phyloP scores from a whole-genome alignment of 257 asterid species.

The Fraxinus cuspidata region DNA sequence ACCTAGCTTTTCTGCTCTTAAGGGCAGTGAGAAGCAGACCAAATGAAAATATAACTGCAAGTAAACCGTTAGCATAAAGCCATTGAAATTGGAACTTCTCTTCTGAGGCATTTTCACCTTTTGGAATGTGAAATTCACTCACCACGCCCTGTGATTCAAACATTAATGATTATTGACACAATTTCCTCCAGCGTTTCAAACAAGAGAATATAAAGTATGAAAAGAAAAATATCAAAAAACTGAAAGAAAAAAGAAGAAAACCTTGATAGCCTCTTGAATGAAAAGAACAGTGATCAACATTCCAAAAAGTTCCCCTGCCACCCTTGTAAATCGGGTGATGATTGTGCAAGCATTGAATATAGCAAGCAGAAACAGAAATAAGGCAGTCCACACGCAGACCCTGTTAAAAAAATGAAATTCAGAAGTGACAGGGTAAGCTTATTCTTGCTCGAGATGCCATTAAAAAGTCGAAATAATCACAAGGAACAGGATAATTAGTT shows the following conservation, averaged over 20 bases:
- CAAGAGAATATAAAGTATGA: not conserved
- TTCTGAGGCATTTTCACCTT: conserved; percentile 51
- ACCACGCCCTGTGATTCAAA: conserved; percentile 65
- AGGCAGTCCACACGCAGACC: conserved; percentile 93
- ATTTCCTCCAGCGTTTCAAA: conserved; percentile 3
- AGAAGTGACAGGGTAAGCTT: not conserved
- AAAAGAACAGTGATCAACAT: conserved; percentile 86
- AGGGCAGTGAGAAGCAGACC: conserved; percentile 75
- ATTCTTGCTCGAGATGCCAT: not conserved
- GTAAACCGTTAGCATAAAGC: conserved; percentile 84
- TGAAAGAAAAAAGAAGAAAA: conserved; percentile 17
- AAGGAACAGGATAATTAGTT: conserved; percentile 12
- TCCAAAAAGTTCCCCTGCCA: conserved; percentile 93
- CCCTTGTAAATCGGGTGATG: conserved; percentile 81
- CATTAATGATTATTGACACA: conserved; percentile 1
- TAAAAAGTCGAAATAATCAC: not conserved
- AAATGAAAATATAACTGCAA: conserved; percentile 69
- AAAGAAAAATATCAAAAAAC: not conserved
- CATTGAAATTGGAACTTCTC: conserved; percentile 68
- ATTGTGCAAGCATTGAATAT: conserved; percentile 72
- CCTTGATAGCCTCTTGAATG: conserved; percentile 91
- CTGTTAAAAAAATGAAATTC: conserved; percentile 35
- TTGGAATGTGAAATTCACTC: conserved; percentile 71
- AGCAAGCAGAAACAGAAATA: conserved; percentile 74
- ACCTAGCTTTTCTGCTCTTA: conserved; percentile 77